phyloP scores from a whole-genome alignment of 768 basidiomycete genomes.

The Leucosporidium scottii region DNA sequence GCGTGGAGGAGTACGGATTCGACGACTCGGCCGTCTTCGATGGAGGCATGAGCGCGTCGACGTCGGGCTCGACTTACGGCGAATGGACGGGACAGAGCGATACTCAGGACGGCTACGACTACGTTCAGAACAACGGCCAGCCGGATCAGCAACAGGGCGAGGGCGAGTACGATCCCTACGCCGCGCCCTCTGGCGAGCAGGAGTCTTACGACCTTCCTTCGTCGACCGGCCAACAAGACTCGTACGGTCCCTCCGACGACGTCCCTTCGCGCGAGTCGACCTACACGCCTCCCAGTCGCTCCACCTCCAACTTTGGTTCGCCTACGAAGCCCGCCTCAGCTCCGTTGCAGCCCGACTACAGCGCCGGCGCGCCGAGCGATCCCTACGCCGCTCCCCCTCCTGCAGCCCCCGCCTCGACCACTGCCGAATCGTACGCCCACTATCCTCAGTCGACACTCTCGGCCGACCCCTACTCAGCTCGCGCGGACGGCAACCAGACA shows the following conservation, averaged over 20 bases:
- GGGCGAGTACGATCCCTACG: slow-evolving; percentile 15
- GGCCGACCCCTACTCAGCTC: slow-evolving; percentile 4
- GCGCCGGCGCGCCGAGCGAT: background rate
- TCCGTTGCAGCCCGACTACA: background rate
- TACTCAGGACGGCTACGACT: slow-evolving; percentile 22
- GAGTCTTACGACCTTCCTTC: too few species aligned
- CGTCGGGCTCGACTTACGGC: slow-evolving; percentile 26
- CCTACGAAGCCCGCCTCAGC: background rate
- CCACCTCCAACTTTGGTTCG: slow-evolving; percentile 1
- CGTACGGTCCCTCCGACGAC: too few species aligned
- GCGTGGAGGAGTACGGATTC: background rate
- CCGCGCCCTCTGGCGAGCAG: background rate
- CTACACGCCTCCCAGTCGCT: too few species aligned
- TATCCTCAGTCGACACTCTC: slow-evolving; percentile 1
- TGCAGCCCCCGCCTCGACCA: background rate
- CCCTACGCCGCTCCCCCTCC: slow-evolving; percentile 10
- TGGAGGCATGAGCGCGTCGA: background rate
- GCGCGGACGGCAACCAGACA: slow-evolving; percentile 8
- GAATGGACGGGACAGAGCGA: slow-evolving; percentile 27
- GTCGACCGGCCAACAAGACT: background rate
- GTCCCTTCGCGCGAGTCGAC: too few species aligned
- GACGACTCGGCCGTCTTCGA: background rate
- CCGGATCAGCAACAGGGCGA: background rate
- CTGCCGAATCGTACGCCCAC: slow-evolving; percentile 11
- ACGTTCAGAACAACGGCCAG: slow-evolving; percentile 6